These are phyloP conservation scores for Spinacia oleracea DNA, from an alignment of 179 eudicot species.

Conservation along the genomic window DNA sequence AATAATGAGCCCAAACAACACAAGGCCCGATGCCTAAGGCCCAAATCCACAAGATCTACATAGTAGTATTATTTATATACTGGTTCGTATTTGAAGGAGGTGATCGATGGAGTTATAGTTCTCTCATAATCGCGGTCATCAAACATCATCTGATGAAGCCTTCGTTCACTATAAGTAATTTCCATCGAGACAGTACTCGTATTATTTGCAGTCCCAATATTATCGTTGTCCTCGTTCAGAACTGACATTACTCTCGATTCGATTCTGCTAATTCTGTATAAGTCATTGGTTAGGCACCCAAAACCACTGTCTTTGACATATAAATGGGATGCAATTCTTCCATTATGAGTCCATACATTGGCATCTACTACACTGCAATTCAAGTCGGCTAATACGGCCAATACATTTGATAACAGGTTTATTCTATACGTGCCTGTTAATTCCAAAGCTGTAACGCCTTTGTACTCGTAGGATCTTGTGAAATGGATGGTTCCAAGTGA, in stretches of 20 bases:
- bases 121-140: constrained; percentile 81
- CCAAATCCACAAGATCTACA: too few species aligned
- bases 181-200: constrained; percentile 58
- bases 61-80: too few species aligned
- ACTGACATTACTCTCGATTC: constrained; percentile 66
- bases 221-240: constrained; percentile 77
- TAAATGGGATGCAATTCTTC: constrained; percentile 78
- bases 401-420: constrained; percentile 77
- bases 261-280: constrained; percentile 44
- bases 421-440: constrained; percentile 77
- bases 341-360: constrained; percentile 89
- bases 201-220: constrained; percentile 71
- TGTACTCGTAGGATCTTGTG: constrained; percentile 36
- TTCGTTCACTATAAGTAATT: constrained; percentile 70
- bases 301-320: constrained; percentile 67
- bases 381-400: constrained; percentile 66
- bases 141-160: constrained; percentile 90
- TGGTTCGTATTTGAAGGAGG: constrained; percentile 31
- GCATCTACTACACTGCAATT: constrained; percentile 77
- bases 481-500: constrained; percentile 69
- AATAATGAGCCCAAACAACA: too few species aligned
- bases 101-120: constrained; percentile 38
- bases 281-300: constrained; percentile 59
- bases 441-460: constrained; percentile 77
- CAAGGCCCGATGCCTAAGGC: too few species aligned